Percentiles rank a stretch among this genome's conserved stretches.
phyloP scores from a whole-genome alignment of 2,329 filamentous ascomycete genomes.

The Conoideocrella luteorostrata region DNA sequence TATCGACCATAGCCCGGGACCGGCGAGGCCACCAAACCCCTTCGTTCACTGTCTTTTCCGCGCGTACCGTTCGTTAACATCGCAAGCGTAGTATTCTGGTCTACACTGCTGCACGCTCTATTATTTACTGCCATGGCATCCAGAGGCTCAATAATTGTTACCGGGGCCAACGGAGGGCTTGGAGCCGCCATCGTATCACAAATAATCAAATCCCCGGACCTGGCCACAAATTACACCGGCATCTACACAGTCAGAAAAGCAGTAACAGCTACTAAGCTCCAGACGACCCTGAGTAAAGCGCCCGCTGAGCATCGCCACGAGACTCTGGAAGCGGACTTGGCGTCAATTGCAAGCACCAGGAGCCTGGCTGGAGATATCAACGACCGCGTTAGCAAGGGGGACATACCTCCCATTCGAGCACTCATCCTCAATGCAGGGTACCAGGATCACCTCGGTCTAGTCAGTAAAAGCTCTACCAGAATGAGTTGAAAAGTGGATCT shows the following conservation, averaged over 20 bases:
- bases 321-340: constrained; percentile 25
- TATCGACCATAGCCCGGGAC: too few relatives aligned
- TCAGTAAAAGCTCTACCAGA: too few relatives aligned
- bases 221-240: constrained; percentile 26
- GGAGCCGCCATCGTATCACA: constrained; percentile 30
- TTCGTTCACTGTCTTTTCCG: too few relatives aligned
- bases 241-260: constrained; percentile 31
- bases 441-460: constrained; percentile 19
- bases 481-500: too few relatives aligned
- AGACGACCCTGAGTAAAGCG: constrained; percentile 16
- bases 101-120: too few relatives aligned
- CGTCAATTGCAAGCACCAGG: constrained; percentile 21
- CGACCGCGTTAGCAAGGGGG: constrained; percentile 19
- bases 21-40: too few relatives aligned
- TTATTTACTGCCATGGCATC: constrained; percentile 12
- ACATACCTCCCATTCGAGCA: constrained; percentile 30
- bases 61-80: too few relatives aligned
- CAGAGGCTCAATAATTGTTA: constrained; percentile 28
- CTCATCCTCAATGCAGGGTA: constrained; percentile 31
- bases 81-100: too few relatives aligned
- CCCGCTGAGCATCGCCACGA: constrained; percentile 23
- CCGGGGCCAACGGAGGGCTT: constrained; percentile 33
- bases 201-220: too few relatives aligned
- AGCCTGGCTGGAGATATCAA: constrained; percentile 23
- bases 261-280: constrained; percentile 22